Base-by-base conservation (phyloP, 805 yeast species). In the Yarrowia sp. region DNA sequence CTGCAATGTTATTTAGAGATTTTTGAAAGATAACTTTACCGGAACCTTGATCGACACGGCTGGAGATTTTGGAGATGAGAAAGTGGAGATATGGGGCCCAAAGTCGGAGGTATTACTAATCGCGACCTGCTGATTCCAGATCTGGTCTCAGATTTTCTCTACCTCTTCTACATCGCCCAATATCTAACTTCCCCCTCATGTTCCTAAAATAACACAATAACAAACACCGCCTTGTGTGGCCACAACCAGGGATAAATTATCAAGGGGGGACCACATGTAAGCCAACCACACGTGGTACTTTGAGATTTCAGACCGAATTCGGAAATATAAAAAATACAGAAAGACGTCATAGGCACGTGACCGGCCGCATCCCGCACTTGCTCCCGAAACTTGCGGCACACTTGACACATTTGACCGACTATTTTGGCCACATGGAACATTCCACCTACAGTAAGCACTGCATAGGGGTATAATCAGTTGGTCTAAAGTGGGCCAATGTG, bases 1-100 rank as follows among this genome's bases (percentile, higher is more conserved):
- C 53, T 49, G 53, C 53, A 49, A 49, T 49, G 53, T 49, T 49
- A 49, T 49, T 49, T 49, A 49, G 53, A 49, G 53, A 49, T 49
- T 48, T 48, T 49, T 49, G 53, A 15, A 7, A 12, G 53, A 49
- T 49, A 49, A 49, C 53, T 49, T 49, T 49, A n/a, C 14, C 19
- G 9, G 26, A 49, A 49, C 53, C 40, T 49, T 15, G 53, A 49
- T 49, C 38, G 32, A 16, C 7, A n/a, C 38, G 53, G 53, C 40
- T 49, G 53, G 15, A 26, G 19, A 19, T 19, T 26, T 5, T 3
- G n/a, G 32, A 14, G 22, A 19, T 19, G 7, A 14, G 8, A 48
- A 14, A 15, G 14, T 9, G 32, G 26, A n/a, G 8, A 15, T n/a
- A 10, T 38, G 40, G 40, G 3, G 40, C 40, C 10, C 11, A 38